Evolutionary conservation across 2,329 filamentous ascomycete species (phyloP).

Genomic region (Seiridium unicorne): DNA sequence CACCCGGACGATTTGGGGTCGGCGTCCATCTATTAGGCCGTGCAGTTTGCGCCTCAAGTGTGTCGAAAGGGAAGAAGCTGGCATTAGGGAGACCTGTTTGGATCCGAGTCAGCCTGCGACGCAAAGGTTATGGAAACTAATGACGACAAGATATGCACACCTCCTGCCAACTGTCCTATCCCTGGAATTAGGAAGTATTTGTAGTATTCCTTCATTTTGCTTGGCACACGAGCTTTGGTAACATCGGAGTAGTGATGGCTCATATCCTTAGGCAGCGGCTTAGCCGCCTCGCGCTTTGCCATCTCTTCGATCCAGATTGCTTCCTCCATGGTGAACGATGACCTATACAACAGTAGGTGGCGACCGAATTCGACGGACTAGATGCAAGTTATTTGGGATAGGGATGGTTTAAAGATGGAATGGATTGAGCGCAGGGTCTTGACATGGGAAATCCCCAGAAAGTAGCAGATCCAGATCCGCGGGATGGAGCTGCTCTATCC

Average conservation of each 20-base stretch:
- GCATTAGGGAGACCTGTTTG: conserved; percentile 72
- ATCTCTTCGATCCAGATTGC: not conserved
- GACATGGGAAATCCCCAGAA: not conserved
- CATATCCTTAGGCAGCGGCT: conserved; percentile 64
- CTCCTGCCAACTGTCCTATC: conserved; percentile 62
- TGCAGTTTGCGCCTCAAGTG: conserved; percentile 78
- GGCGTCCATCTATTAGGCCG: conserved; percentile 72
- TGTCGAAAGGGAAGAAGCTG: conserved; percentile 86
- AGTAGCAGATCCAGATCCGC: not conserved
- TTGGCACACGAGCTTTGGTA: conserved; percentile 63
- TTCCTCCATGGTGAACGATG: conserved; percentile 3
- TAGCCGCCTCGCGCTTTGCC: conserved; percentile 19
- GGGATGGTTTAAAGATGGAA: not conserved
- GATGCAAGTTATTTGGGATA: not conserved
- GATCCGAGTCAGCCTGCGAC: not conserved
- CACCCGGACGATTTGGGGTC: conserved; percentile 58
- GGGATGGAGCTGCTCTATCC: conserved; percentile 1
- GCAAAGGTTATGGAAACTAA: not conserved
- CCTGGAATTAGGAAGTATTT: conserved; percentile 72
- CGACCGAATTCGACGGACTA: not conserved
- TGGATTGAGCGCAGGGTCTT: not conserved
- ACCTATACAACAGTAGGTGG: not conserved
- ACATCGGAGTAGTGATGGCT: conserved; percentile 75
- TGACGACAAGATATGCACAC: conserved; percentile 31
- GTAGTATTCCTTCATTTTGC: conserved; percentile 77